Evolutionary conservation across 225 moss, liverwort and hornwort genomes (phyloP).

Genomic region (Asterella californica): DNA sequence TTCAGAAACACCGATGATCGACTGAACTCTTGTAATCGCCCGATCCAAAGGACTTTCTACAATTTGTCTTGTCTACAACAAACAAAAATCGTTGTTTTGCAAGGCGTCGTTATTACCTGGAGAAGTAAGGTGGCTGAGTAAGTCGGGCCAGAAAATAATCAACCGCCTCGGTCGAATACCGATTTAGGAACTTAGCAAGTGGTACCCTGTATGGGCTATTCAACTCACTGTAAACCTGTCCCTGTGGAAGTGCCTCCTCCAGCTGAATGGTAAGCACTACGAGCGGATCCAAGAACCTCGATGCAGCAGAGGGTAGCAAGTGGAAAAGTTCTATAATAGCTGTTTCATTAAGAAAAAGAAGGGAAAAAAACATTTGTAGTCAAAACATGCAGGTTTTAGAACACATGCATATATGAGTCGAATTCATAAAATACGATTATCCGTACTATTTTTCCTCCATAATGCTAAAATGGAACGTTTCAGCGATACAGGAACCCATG

Average conservation of each 20-base stretch:
- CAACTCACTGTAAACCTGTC: conserved; percentile 94
- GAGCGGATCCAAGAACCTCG: conserved; percentile 89
- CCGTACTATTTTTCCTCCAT: not conserved
- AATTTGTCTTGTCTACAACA: too few species aligned
- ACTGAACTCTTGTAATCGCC: too few species aligned
- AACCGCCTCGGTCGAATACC: conserved; percentile 93
- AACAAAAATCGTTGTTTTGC: not conserved
- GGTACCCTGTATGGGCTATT: conserved; percentile 96
- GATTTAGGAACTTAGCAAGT: conserved; percentile 95
- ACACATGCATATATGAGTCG: not conserved
- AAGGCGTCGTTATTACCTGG: conserved; percentile 48
- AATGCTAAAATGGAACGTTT: not conserved
- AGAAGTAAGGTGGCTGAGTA: conserved; percentile 82
- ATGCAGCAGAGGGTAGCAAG: conserved; percentile 86
- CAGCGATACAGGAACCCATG: not conserved
- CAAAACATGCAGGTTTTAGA: not conserved
- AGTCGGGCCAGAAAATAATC: conserved; percentile 95
- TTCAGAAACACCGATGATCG: too few species aligned
- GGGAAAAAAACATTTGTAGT: not conserved
- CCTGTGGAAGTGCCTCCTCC: conserved; percentile 94
- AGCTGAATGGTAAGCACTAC: conserved; percentile 86
- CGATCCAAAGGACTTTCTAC: too few species aligned
- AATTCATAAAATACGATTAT: not conserved
- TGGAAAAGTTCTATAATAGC: conserved; percentile 99
- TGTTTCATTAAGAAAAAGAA: not conserved